A percentile compares a stretch with the other conserved stretches of the same genome.
Conservation (phyloP, 352 stramenopile species). For the Achlya hypogyna region DNA sequence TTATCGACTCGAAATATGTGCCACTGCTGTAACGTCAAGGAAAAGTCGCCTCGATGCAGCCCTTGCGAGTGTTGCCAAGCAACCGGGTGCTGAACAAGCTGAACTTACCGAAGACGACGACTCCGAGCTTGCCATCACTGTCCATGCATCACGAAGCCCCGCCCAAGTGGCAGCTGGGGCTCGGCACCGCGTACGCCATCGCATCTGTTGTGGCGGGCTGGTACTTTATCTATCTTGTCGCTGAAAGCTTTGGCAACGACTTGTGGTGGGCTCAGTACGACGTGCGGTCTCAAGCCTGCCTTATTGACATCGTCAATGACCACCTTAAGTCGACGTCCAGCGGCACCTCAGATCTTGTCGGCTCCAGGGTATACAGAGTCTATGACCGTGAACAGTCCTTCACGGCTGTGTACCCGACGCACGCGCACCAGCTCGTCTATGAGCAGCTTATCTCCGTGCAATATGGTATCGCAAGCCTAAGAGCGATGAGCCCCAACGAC, state of each 20-base stretch:
- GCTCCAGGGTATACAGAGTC: background rate
- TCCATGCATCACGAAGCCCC: background rate
- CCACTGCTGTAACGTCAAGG: no score
- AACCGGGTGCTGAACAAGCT: no score
- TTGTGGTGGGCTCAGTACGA: conserved; percentile 8
- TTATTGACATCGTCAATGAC: background rate
- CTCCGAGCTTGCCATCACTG: background rate
- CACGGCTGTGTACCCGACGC: background rate
- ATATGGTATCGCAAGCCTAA: background rate
- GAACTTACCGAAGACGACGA: no score
- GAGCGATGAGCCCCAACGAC: background rate
- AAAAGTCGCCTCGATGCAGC: no score
- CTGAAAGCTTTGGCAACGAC: background rate
- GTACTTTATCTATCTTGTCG: background rate
- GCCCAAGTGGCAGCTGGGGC: background rate
- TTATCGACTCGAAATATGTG: no score
- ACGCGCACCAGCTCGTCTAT: background rate
- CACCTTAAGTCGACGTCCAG: background rate
- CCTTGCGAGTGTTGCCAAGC: no score
- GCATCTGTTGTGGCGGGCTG: background rate
- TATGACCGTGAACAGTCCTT: background rate
- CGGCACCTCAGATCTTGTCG: background rate
- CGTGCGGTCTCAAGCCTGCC: background rate
- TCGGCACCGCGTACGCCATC: background rate
- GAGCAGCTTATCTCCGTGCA: background rate